Percentiles rank a stretch among this genome's conserved stretches.
Conservation (phyloP, 257 asterid species). For the Scutellaria baicalensis region DNA sequence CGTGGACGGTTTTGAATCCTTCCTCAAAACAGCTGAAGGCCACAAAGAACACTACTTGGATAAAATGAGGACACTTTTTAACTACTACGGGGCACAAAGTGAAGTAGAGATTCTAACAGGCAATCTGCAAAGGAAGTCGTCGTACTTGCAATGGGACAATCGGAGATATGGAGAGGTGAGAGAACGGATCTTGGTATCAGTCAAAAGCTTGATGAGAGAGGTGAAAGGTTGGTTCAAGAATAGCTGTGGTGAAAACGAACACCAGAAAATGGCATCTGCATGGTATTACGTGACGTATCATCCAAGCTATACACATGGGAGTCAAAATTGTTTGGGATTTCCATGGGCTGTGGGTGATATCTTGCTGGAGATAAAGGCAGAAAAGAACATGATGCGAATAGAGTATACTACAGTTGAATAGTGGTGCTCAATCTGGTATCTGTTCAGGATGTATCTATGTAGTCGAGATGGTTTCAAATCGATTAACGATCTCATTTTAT, state of each 20-base stretch:
- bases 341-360: slow-evolving; percentile 83
- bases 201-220: slow-evolving; percentile 66
- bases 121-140: slow-evolving; percentile 46
- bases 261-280: slow-evolving; percentile 66
- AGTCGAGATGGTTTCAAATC: too few species aligned
- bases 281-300: slow-evolving; percentile 85
- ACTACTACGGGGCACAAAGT: slow-evolving; percentile 59
- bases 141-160: slow-evolving; percentile 67
- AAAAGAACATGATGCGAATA: slow-evolving; percentile 4
- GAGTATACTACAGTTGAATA: background rate
- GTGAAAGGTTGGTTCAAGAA: slow-evolving; percentile 59
- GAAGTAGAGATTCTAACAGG: slow-evolving; percentile 90
- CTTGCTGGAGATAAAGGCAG: slow-evolving; percentile 52
- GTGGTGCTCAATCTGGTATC: background rate
- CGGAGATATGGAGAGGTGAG: slow-evolving; percentile 72
- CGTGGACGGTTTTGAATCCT: slow-evolving; percentile 53
- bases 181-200: slow-evolving; percentile 70
- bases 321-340: slow-evolving; percentile 67
- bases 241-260: slow-evolving; percentile 26
- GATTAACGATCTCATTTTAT: too few species aligned
- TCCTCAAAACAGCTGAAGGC: slow-evolving; percentile 37
- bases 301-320: slow-evolving; percentile 32
- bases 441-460: too few species aligned
- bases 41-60: slow-evolving; percentile 69
- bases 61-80: slow-evolving; percentile 38